Percentiles rank a stretch among this genome's conserved stretches.
Conservation (phyloP, 2,329 filamentous ascomycete species). For the Penicillium sp. region DNA sequence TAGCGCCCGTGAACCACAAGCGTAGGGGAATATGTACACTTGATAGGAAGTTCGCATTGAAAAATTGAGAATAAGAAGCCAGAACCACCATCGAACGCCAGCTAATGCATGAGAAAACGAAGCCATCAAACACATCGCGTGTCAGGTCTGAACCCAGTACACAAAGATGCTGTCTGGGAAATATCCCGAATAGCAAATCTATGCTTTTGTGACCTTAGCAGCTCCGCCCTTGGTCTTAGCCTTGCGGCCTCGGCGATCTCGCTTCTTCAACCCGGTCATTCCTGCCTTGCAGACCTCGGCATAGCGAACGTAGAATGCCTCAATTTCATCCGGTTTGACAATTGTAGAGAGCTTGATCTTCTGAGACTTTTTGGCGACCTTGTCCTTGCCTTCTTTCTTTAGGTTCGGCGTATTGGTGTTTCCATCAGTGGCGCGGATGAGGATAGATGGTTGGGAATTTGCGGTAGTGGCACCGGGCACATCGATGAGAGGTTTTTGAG, state of each 20-base stretch:
- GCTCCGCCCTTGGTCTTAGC: slow-evolving; percentile 57
- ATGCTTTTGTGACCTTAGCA: slow-evolving; percentile 33
- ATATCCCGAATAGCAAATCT: slow-evolving; percentile 8
- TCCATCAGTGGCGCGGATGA: slow-evolving; percentile 83
- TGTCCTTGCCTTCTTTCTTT: slow-evolving; percentile 34
- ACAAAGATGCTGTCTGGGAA: slow-evolving; percentile 2
- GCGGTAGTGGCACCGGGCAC: slow-evolving; percentile 41
- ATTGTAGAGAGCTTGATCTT: slow-evolving; percentile 78
- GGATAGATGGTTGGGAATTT: slow-evolving; percentile 67
- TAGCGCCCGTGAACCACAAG: slow-evolving; percentile 5
- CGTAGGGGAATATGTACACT: slow-evolving; percentile 18
- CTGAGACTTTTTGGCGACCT: slow-evolving; percentile 48
- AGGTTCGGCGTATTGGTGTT: slow-evolving; percentile 53
- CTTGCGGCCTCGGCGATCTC: slow-evolving; percentile 68
- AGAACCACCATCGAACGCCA: slow-evolving; percentile 23
- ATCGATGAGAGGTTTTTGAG: slow-evolving; percentile 41
- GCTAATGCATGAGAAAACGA: slow-evolving; percentile 22
- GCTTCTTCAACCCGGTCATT: slow-evolving; percentile 86
- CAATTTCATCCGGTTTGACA: slow-evolving; percentile 71
- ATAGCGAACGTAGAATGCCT: slow-evolving; percentile 78
- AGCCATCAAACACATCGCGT: slow-evolving; percentile 2
- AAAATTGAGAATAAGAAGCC: slow-evolving; percentile 6
- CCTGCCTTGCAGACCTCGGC: slow-evolving; percentile 87
- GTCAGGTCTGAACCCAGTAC: neutral
- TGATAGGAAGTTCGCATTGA: slow-evolving; percentile 11